Evolutionary conservation across 2,329 filamentous ascomycete genomes (phyloP).

Genomic region (Cladosporium sp.): DNA sequence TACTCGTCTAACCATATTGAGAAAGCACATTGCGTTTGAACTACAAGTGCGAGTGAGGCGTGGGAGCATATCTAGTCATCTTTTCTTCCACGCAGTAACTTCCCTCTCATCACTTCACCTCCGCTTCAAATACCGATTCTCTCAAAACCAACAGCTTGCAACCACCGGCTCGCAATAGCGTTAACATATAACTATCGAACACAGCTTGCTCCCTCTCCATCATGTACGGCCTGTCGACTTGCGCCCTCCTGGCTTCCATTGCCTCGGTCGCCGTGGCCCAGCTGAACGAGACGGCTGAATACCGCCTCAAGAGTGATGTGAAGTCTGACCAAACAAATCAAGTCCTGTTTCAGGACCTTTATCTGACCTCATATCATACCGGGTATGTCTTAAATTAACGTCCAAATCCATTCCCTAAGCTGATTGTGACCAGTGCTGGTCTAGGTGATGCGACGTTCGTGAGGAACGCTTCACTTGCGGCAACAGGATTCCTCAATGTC

Average conservation of each 20-base stretch:
- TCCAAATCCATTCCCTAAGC: not conserved
- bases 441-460: conserved; percentile 27
- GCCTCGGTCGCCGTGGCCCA: conserved; percentile 15
- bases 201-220: not conserved
- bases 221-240: conserved; percentile 18
- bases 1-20: not conserved
- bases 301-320: conserved; percentile 27
- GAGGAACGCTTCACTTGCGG: conserved; percentile 13
- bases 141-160: not conserved
- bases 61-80: too few species aligned
- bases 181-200: too few species aligned
- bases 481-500: conserved; percentile 24
- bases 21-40: too few species aligned
- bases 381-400: too few species aligned
- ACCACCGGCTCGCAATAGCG: not conserved
- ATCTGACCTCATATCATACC: too few species aligned
- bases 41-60: too few species aligned
- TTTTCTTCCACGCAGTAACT: too few species aligned
- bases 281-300: conserved; percentile 26
- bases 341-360: not conserved
- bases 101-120: too few species aligned
- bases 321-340: conserved; percentile 22
- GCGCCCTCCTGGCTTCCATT: conserved; percentile 18
- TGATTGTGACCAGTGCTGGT: conserved; percentile 23
- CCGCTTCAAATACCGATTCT: too few species aligned